A percentile compares a stretch with the other conserved stretches of the same genome.
Conservation (phyloP, 2,329 filamentous ascomycete species). For the Cytospora piceae region DNA sequence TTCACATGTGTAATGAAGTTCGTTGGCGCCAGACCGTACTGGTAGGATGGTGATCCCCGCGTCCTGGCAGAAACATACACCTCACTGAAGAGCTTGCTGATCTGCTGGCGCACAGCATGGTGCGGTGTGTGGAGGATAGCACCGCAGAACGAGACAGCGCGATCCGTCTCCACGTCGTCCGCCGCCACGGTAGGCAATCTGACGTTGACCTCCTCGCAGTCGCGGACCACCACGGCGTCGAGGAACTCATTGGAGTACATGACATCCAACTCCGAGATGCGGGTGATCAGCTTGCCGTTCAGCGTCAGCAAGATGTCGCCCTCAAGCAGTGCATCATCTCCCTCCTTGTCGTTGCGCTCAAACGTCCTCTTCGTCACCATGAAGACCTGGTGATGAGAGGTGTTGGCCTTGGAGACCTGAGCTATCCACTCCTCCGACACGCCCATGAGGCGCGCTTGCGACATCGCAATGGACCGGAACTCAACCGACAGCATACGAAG, state of each 20-base stretch:
- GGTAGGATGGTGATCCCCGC: slow-evolving; percentile 80
- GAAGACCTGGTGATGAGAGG: slow-evolving; percentile 93
- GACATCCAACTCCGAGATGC: slow-evolving; percentile 88
- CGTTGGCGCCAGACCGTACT: slow-evolving; percentile 90
- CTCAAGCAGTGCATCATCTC: slow-evolving; percentile 70
- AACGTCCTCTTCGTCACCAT: slow-evolving; percentile 93
- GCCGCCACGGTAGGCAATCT: slow-evolving; percentile 84
- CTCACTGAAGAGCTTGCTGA: slow-evolving; percentile 93
- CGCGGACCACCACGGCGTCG: slow-evolving; percentile 83
- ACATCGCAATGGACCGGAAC: slow-evolving; percentile 94
- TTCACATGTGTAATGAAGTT: slow-evolving; percentile 99
- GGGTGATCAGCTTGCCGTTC: slow-evolving; percentile 90
- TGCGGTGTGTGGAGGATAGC: slow-evolving; percentile 92
- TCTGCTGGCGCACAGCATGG: slow-evolving; percentile 95
- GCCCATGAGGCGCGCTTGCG: slow-evolving; percentile 94
- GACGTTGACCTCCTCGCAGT: slow-evolving; percentile 77
- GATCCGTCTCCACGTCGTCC: slow-evolving; percentile 88
- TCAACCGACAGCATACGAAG: slow-evolving; percentile 93
- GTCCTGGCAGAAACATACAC: slow-evolving; percentile 92
- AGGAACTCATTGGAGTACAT: slow-evolving; percentile 91
- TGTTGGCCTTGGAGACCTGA: slow-evolving; percentile 78
- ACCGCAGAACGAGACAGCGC: slow-evolving; percentile 92
- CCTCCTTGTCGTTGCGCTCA: slow-evolving; percentile 44
- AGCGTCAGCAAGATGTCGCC: slow-evolving; percentile 91
- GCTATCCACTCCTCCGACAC: slow-evolving; percentile 95